Conservation (phyloP, 257 asterid species). For the Gentiana dahurica region DNA sequence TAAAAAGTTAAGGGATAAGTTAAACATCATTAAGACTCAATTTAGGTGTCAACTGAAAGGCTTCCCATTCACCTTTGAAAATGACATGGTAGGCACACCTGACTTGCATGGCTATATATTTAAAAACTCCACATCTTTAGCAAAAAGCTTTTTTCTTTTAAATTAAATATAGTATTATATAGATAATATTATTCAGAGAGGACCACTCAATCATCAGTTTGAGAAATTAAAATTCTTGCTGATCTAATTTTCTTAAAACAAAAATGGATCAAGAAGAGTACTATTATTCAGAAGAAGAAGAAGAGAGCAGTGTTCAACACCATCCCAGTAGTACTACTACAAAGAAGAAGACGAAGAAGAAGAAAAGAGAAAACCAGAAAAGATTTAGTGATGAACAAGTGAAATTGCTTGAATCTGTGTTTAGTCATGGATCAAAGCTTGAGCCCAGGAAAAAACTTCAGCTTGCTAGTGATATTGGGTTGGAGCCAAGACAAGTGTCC, state of each 20-base stretch:
- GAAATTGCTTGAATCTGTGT: constrained; percentile 57
- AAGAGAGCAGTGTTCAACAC: constrained; percentile 1
- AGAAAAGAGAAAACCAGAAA: constrained; percentile 22
- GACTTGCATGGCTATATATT: constrained; percentile 19
- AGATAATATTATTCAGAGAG: no score
- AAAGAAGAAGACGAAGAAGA: constrained; percentile 12
- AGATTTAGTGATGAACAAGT: constrained; percentile 74
- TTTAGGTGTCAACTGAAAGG: constrained; percentile 17
- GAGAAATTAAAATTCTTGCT: constrained; percentile 1
- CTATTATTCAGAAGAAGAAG: constrained; percentile 13
- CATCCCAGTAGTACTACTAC: constrained; percentile 2
- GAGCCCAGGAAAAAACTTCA: constrained; percentile 60
- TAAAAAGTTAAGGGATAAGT: constrained; percentile 5
- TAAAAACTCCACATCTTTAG: constrained; percentile 15
- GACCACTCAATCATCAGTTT: neutral
- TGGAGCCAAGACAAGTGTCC: constrained; percentile 80
- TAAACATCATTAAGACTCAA: constrained; percentile 4
- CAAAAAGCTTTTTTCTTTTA: neutral
- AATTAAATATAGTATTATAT: neutral
- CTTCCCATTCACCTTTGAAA: constrained; percentile 16
- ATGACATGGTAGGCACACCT: constrained; percentile 13
- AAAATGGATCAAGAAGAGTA: constrained; percentile 33
- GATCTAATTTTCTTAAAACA: neutral
- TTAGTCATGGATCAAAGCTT: constrained; percentile 46
- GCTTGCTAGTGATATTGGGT: constrained; percentile 57